Evolutionary conservation across 306 rosid genomes (phyloP).

Genomic region (Hippophae rhamnoides): DNA sequence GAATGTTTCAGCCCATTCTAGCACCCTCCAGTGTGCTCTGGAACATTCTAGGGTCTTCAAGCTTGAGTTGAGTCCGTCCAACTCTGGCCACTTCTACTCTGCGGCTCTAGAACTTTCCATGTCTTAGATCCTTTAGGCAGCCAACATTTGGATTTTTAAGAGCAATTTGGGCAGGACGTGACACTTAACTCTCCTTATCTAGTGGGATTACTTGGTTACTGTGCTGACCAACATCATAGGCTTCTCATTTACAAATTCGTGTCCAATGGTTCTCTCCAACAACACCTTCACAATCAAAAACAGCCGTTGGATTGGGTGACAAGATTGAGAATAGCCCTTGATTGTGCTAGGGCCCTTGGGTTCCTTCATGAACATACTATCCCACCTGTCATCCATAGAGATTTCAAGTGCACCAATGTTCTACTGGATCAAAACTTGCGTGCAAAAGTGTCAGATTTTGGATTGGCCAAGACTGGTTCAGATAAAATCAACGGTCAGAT

Average conservation of each 20-base stretch:
- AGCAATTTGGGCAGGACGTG: no score
- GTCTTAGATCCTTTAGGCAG: no score
- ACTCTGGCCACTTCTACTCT: no score
- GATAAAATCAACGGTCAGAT: constrained; percentile 77
- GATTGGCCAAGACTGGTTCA: constrained; percentile 81
- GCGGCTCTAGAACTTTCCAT: no score
- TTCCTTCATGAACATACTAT: constrained; percentile 72
- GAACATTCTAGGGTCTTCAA: no score
- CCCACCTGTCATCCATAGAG: constrained; percentile 79
- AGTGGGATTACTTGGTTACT: constrained; percentile 88
- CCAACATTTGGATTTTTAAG: no score
- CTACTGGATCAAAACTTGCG: constrained; percentile 66
- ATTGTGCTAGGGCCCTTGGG: constrained; percentile 85
- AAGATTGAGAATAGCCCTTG: constrained; percentile 90
- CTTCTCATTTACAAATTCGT: constrained; percentile 65
- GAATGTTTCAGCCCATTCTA: no score
- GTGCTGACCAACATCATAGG: constrained; percentile 92
- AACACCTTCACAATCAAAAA: constrained; percentile 48
- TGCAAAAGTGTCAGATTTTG: constrained; percentile 83
- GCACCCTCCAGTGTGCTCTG: no score
- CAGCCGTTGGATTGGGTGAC: constrained; percentile 81
- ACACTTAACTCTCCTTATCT: constrained; percentile 56
- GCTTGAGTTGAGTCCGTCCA: no score
- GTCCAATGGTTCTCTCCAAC: constrained; percentile 67
- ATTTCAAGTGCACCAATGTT: constrained; percentile 72